phyloP scores from a whole-genome alignment of 257 asterid genomes.

The Solanum acaule region DNA sequence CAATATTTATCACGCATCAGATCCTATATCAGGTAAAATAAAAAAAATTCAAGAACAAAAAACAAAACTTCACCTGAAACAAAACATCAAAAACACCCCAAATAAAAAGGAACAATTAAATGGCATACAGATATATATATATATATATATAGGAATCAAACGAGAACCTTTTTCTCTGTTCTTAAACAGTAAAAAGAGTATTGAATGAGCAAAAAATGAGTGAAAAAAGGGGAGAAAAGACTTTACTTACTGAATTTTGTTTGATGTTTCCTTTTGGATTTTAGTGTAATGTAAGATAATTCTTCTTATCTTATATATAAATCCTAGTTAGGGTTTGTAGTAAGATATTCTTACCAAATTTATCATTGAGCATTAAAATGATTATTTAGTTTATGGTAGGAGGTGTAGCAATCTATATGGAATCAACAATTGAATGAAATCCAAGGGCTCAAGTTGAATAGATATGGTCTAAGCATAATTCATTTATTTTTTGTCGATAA shows the following conservation, averaged over 20 bases:
- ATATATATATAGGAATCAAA: too few species aligned
- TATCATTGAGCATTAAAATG: not conserved
- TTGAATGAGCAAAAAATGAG: not conserved
- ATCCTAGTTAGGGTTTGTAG: not conserved
- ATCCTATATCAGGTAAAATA: too few species aligned
- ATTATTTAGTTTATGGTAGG: too few species aligned
- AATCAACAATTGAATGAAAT: not conserved
- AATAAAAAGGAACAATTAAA: not conserved
- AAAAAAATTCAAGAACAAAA: not conserved
- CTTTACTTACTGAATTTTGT: not conserved
- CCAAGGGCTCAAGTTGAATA: not conserved
- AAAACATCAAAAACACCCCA: not conserved
- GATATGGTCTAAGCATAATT: not conserved
- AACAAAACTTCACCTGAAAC: not conserved
- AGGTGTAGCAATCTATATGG: too few species aligned
- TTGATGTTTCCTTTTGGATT: not conserved
- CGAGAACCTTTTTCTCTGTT: not conserved
- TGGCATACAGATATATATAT: not conserved
- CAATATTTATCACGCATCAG: too few species aligned
- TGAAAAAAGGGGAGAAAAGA: not conserved
- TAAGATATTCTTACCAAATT: not conserved
- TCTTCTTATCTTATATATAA: too few species aligned
- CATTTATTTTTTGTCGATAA: not conserved
- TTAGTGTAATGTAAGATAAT: not conserved
- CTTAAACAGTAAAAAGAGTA: not conserved